Evolutionary conservation across 148 eudicot species (phyloP), one percentile per base, ranked within the genome.

Genomic region (Hydrangea macrophylla): DNA sequence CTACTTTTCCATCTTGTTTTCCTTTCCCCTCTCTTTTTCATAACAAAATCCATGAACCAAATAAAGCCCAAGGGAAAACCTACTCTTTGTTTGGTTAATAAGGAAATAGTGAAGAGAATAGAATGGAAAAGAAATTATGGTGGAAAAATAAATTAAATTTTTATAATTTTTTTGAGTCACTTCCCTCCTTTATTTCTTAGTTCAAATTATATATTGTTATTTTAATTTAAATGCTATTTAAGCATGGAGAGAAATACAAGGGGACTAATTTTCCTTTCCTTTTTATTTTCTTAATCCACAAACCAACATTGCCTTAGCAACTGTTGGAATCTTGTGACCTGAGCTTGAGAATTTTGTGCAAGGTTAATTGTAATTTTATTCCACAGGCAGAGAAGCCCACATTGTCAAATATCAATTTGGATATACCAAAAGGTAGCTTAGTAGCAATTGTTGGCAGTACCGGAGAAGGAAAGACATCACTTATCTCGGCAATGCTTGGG

Each of bases 381-480:
- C 33, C 45, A 62, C 85, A 90, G 96, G 84, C 83, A 23, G 95
- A 93, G 78, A 86, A 77, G 78, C 90, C 87, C 26, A 85, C 98
- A 37, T 75, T 93, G 68, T 73, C 95, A 39, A 68, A 88, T 79
- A 75, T 90, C 51, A 90, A 90, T 69, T 83, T 93, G 75, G 95
- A 90, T 72, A 72, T 93, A 75, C 84, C 92, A 42, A 70, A 66
- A 25, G 98, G 98, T 65, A 93, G 96, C 71, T 80, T 93, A 78
- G 95, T 93, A 25, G 98, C 98, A 50, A 48, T 93, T 62, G 96
- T 93, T 57, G 98, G 98, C 26, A 78, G 95, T 70, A 93, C 98
- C 54, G 98, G 98, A 71, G 98, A 93, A 80, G 98, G 98, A 62
- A 93, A 93, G 74, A 93, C 98, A 68, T 93, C 98, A 32, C 83